A percentile compares a stretch with the other conserved stretches of the same genome.
These are phyloP conservation scores for Plasmodium adleri DNA, from an alignment of 169 alveolate species.

Conservation along the genomic window DNA sequence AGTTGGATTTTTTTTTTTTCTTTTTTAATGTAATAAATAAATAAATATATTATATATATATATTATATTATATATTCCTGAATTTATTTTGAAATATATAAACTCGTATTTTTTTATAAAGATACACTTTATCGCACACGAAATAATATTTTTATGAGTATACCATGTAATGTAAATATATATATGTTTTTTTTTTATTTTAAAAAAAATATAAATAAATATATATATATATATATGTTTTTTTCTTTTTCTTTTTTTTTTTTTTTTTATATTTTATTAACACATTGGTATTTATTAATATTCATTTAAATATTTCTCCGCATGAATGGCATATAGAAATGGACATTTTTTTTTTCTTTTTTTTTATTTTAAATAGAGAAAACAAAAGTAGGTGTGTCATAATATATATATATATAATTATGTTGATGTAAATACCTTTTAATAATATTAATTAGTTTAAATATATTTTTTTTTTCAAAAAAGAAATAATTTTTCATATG, in stretches of 20 bases:
- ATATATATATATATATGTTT: conserved; percentile 16
- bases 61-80: neutral
- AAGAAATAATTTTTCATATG: no score
- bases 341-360: no score
- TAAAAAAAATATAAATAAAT: neutral
- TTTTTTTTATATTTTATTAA: conserved; percentile 9
- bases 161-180: neutral
- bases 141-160: neutral
- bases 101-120: neutral
- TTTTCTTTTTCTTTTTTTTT: conserved; percentile 20
- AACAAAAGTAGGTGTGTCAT: no score
- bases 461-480: no score
- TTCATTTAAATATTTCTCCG: neutral
- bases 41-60: no score
- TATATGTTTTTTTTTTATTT: conserved; percentile 1
- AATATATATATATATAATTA: no score
- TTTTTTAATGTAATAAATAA: no score
- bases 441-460: no score
- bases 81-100: no score
- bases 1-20: no score
- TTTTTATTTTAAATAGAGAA: no score
- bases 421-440: no score
- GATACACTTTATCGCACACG: conserved; percentile 3
- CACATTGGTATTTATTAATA: neutral
- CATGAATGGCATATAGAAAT: neutral